Evolutionary conservation across 78 protist genomes (phyloP).

Genomic region (Polysphondylium violaceum): DNA sequence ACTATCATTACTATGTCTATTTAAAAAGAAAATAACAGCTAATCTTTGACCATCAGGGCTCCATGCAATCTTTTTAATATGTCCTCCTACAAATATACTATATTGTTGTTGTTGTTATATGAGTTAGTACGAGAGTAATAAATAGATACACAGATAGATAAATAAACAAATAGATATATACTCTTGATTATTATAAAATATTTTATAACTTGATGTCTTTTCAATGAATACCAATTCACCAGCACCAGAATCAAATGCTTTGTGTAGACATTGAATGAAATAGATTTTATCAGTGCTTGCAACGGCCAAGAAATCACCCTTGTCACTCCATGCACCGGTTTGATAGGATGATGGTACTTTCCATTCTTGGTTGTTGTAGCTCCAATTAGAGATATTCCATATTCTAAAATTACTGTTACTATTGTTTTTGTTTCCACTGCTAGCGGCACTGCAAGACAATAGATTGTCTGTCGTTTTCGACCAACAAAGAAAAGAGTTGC

Average conservation of each 20-base stretch:
- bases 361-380: constrained; percentile 58
- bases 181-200: too few relatives aligned
- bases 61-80: constrained; percentile 34
- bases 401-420: constrained; percentile 14
- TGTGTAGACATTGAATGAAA: constrained; percentile 47
- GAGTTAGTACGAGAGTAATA: too few relatives aligned
- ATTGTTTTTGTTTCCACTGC: neutral
- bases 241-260: constrained; percentile 61
- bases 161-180: too few relatives aligned
- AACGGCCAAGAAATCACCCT: constrained; percentile 43
- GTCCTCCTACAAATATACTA: constrained; percentile 41
- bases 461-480: constrained; percentile 12
- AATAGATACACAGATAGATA: too few relatives aligned
- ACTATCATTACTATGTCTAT: constrained; percentile 11
- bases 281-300: constrained; percentile 30
- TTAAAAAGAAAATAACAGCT: constrained; percentile 42
- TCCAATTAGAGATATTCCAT: constrained; percentile 54
- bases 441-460: constrained; percentile 12
- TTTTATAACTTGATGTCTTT: constrained; percentile 46
- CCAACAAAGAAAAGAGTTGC: constrained; percentile 19
- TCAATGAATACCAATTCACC: constrained; percentile 50
- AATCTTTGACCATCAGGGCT: constrained; percentile 63
- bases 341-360: neutral
- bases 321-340: constrained; percentile 37
- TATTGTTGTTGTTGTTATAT: neutral